Base-by-base conservation (phyloP, 805 yeast genomes). In the Myxozyma neglecta region DNA sequence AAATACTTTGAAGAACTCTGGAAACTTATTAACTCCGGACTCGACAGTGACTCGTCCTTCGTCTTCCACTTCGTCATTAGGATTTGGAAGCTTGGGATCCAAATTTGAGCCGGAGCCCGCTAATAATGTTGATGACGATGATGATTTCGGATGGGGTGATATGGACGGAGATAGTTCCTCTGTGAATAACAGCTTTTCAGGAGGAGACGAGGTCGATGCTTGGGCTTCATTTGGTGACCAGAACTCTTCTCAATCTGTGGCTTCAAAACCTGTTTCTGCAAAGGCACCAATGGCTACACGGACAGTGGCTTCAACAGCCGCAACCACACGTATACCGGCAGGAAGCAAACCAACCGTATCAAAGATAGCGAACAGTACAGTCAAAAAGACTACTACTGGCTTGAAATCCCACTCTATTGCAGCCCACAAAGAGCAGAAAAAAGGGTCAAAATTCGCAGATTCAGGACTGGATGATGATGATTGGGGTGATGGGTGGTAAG, bases 71-170 rank as follows among this genome's bases (percentile, higher is more conserved):
- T 58, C 56, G 34, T 46, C 61, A 37, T 45, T 56, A 24, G 65
- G 59, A 9, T 60, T 57, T 54, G 57, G 57, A 20, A 58, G 63
- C 46, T 50, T 43, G 20, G 50, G 39, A 16, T 48, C 55, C 6
- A 52, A 37, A 39, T 55, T 58, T 35, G 57, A 49, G 13, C 54
- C 57, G 11, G 70, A 65, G 46, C 69, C 65, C 14, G 67, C 51
- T n/a, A 42, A 9, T n/a, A 24, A 24, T 24, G 29, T 24, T 24
- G 70, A 65, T n/a, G 71, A 66, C 42, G 68, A 65, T n/a, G 74
- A 65, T 32, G 70, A 67, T n/a, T 76, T 69, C 37, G 75, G 70
- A 16, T 75, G 78, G 75, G 74, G 67, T 35, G 65, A 42, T 8
- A 43, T 57, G 32, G 67, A 62, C 32, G 63, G 42, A n/a, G 49